A percentile compares a stretch with the other conserved stretches of the same genome.
Evolutionary conservation across 169 alveolate species (phyloP).

Genomic region (Eimeria acervulina): DNA sequence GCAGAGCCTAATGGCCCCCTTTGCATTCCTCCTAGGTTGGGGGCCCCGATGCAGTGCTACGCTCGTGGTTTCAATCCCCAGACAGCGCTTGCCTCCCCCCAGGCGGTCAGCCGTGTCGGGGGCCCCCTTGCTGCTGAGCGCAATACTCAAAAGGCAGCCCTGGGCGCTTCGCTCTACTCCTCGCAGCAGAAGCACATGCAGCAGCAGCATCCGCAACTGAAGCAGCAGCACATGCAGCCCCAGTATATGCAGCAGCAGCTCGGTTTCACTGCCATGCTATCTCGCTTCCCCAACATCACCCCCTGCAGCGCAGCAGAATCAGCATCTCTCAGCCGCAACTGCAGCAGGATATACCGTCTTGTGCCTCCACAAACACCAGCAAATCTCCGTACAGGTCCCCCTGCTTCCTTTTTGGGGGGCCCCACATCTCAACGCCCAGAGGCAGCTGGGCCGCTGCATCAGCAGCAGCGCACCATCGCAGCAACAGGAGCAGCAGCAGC

Average conservation of each 20-base stretch:
- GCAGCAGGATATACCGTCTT: background rate
- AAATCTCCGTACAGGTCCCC: background rate
- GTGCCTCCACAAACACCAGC: background rate
- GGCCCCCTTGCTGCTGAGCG: background rate
- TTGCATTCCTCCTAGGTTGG: background rate
- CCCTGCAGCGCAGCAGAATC: conserved; percentile 22
- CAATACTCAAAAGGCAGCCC: background rate
- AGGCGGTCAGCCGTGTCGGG: background rate
- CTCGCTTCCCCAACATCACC: background rate
- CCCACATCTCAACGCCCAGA: background rate
- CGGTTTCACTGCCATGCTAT: background rate
- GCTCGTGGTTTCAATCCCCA: background rate
- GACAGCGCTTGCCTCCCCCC: background rate
- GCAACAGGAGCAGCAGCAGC: background rate
- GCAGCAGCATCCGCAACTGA: conserved; percentile 10
- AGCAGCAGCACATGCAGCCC: background rate
- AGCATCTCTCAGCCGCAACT: background rate
- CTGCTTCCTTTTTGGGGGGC: background rate
- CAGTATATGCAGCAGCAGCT: background rate
- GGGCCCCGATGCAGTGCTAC: background rate
- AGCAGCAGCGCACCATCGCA: background rate
- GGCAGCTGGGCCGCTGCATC: background rate
- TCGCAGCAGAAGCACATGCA: background rate
- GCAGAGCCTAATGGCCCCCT: background rate
- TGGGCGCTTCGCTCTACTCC: background rate